Base-by-base conservation (phyloP, 164 flowering plant genomes). In the Dillenia suffruticosa region DNA sequence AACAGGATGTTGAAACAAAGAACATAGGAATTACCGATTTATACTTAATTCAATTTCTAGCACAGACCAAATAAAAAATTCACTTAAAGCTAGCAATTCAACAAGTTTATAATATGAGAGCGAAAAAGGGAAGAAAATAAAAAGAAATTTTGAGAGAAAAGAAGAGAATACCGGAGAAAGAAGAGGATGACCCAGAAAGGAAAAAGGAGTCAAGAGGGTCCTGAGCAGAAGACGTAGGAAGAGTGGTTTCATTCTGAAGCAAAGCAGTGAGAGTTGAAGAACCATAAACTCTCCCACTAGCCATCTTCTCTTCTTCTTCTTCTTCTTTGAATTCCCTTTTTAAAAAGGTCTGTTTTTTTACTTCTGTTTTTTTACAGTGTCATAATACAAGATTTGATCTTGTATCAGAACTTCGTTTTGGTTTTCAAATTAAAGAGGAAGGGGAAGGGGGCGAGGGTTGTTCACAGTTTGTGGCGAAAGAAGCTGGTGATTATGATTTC, bases 401-500 rank as follows among this genome's bases (percentile, higher is more conserved):
- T 17, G 19, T 9, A 45, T 15, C 10, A 16, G 46, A 24, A n/a
- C 43, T 16, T 15, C 22, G 50, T 26, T 55, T 12, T 59, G 22
- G 54, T 19, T 55, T 10, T 12, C n/a, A 3, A 15, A 12, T 10
- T 17, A 9, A 16, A 32, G 7, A 32, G 7, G 5, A 32, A 5
- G 6, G 0, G 7, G 40, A 7, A 7, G 40, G 40, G 6, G 6
- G 6, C 7, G 40, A 6, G 40, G 40, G 40, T 32, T 5, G 6
- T 43, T 62, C 64, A 81, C 15, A 72, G 19, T 76, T 86, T 91
- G 57, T 91, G 95, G 72, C 97, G 97, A 71, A 91, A 91, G 74
- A 91, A 91, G 78, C 97, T 91, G 70, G 97, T 91, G 80, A 84
- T 89, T 82, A 91, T 79, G 79, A 91, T 81, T 61, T 78, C 84